Conservation (phyloP, 2,329 filamentous ascomycete species). For the Fusarium pininemorale region DNA sequence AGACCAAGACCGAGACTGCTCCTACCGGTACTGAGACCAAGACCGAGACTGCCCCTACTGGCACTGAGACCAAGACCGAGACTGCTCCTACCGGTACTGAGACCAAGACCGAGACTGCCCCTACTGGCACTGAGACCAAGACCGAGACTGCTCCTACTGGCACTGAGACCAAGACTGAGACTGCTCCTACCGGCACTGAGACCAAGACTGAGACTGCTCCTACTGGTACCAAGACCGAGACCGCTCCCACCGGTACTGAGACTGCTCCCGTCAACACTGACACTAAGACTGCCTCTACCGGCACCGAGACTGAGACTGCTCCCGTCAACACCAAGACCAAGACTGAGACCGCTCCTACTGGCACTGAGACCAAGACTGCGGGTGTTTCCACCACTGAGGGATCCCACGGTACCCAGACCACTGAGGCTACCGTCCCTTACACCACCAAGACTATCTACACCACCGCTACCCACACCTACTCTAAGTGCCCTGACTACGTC, state of each 20-base stretch:
- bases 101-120: neutral
- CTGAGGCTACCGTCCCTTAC: conserved; percentile 25
- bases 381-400: conserved; percentile 3
- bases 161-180: neutral
- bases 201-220: neutral
- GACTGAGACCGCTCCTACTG: neutral
- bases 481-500: conserved; percentile 44
- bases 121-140: neutral
- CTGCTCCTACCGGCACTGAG: no score
- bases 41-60: neutral
- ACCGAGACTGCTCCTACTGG: neutral
- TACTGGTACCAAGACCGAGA: neutral
- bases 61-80: neutral
- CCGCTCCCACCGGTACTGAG: neutral
- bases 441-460: conserved; percentile 47
- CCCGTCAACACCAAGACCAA: neutral
- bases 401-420: conserved; percentile 7
- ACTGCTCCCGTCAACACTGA: neutral
- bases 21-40: neutral
- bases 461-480: conserved; percentile 43
- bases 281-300: neutral
- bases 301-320: neutral
- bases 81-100: neutral
- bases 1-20: neutral
- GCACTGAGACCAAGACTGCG: neutral